A percentile compares a stretch with the other conserved stretches of the same genome.
Conservation (phyloP, 2,329 filamentous ascomycete genomes). For the Penicillium sp. region DNA sequence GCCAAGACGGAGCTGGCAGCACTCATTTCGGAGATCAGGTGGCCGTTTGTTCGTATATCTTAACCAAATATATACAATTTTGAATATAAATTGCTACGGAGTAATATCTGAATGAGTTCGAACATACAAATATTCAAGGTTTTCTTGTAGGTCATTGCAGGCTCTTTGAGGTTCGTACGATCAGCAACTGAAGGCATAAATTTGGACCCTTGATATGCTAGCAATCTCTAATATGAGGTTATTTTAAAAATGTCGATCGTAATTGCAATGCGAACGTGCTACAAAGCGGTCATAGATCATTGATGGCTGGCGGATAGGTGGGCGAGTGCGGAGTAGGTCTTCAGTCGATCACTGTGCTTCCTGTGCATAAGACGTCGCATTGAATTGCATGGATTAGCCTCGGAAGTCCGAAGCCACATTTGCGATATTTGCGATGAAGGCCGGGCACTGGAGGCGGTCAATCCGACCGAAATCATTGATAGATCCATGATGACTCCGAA, state of each 20-base stretch:
- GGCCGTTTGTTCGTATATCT: not conserved
- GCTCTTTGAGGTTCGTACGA: not conserved
- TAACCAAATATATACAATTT: too few species aligned
- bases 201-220: not conserved
- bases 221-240: not conserved
- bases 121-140: not conserved
- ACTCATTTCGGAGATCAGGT: not conserved
- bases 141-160: not conserved
- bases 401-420: constrained; percentile 7
- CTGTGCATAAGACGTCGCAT: not conserved
- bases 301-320: not conserved
- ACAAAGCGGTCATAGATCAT: not conserved
- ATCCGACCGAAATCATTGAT: not conserved
- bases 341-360: not conserved
- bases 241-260: not conserved
- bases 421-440: constrained; percentile 2
- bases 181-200: not conserved
- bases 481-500: not conserved
- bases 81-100: not conserved
- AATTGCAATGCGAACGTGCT: not conserved
- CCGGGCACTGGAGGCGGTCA: not conserved
- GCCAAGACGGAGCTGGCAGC: not conserved
- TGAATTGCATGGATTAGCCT: constrained; percentile 1
- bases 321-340: not conserved
- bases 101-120: not conserved